Evolutionary conservation across 2,329 filamentous ascomycete species (phyloP), one percentile per base, ranked within the genome.

Genomic region (Xylariaceae sp.): DNA sequence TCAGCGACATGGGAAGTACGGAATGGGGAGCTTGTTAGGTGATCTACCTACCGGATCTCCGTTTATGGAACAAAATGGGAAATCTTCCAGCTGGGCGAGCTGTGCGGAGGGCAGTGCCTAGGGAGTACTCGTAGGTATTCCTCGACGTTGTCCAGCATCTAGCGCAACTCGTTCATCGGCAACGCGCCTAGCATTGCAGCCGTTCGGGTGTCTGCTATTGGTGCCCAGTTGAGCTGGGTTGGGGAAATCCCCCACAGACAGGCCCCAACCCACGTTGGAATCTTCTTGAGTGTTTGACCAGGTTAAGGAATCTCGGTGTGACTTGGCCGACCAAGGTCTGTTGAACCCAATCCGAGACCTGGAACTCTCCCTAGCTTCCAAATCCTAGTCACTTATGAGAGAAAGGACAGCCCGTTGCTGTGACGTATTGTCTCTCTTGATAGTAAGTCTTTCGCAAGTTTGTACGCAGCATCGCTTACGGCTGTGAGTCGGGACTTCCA

Each of bases 151-250:
- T 55, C 30, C 35, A 51, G 54, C 23, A 30, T 55, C 57, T 55
- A 60, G 41, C 54, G 60, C 60, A 55, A 57, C 53, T 55, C 60
- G 51, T 51, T 18, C 44, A 53, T 58, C 44, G 23, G 53, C 50
- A 56, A 50, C 53, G 56, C 57, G 23, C 23, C 23, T 30, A 34
- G 39, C 58, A 58, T 56, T 52, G 58, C 58, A 61, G 58, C 30
- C 11, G 15, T 41, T 58, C 49, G 13, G 34, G 39, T 45, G 10
- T 45, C 56, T 34, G 48, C 50, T 34, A 63, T 58, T 63, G 61
- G 58, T 56, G 30, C 37, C 17, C 37, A 10, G 8, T 41, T 54
- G 50, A 39, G 49, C 47, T 54, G 39, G 34, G 11, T 53, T 53
- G 30, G 53, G 34, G 39, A 34, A 18, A 37, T 34, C 47, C 55